phyloP scores from a whole-genome alignment of 345 rosid genomes.

The Streptanthus diversifolius region DNA sequence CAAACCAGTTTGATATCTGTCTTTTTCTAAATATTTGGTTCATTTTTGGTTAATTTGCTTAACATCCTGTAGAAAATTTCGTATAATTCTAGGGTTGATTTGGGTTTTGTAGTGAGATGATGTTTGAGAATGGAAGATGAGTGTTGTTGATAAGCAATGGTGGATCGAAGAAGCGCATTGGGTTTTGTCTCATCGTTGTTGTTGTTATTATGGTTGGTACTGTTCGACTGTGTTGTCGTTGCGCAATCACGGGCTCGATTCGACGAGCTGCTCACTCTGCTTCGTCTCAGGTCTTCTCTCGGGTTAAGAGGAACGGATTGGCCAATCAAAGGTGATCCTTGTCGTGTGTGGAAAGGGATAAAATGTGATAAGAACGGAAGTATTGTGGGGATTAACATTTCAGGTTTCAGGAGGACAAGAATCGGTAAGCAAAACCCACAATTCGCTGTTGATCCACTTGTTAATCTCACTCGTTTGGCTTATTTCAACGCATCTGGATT shows the following conservation, averaged over 20 bases:
- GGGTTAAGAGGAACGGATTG: conserved; percentile 86
- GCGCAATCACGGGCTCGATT: conserved; percentile 49
- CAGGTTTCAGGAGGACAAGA: conserved; percentile 85
- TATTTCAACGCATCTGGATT: conserved; percentile 81
- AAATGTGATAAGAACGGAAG: conserved; percentile 53
- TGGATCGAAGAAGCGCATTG: conserved; percentile 41
- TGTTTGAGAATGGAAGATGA: conserved; percentile 26
- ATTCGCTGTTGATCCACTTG: conserved; percentile 67
- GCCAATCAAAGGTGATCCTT: conserved; percentile 88
- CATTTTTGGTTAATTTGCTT: no score
- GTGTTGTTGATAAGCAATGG: conserved; percentile 53
- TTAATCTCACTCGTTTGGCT: conserved; percentile 56
- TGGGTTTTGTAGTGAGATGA: background rate
- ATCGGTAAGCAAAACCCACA: conserved; percentile 68
- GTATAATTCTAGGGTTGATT: conserved; percentile 1
- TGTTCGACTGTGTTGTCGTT: conserved; percentile 41
- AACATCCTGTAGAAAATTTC: no score
- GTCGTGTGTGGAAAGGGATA: conserved; percentile 68
- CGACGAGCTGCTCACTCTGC: conserved; percentile 54
- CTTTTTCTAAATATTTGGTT: no score
- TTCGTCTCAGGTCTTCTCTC: conserved; percentile 79
- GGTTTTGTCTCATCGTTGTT: conserved; percentile 39
- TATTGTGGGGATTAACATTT: conserved; percentile 66
- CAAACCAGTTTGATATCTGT: conserved; percentile 21
- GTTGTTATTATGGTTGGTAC: conserved; percentile 36